Evolutionary conservation across 2,329 filamentous ascomycete species (phyloP).

Genomic region (Macroventuria anomochaeta): DNA sequence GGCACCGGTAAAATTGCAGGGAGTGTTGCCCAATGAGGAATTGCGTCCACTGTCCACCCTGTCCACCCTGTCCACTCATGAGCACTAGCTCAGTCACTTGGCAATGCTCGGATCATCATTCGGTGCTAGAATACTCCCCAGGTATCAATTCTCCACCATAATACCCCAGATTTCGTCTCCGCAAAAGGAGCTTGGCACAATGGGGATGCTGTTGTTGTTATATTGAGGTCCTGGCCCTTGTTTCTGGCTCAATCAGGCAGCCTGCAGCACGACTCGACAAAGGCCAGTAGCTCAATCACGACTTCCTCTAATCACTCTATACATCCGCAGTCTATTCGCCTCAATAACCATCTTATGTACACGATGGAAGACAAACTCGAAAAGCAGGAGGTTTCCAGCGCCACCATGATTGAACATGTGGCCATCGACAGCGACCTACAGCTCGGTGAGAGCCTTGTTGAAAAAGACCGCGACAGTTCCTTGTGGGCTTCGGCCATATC

Average conservation of each 20-base stretch:
- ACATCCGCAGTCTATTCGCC: neutral
- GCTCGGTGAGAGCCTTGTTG: constrained; percentile 7
- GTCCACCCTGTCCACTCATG: neutral
- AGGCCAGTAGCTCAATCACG: neutral
- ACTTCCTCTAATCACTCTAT: neutral
- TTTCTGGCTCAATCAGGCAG: neutral
- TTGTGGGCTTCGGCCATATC: constrained; percentile 12
- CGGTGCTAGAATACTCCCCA: neutral
- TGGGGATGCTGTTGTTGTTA: neutral
- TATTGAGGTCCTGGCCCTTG: neutral
- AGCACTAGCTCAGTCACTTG: neutral
- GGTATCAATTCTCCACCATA: neutral
- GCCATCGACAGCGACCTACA: constrained; percentile 3
- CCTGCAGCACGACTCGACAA: neutral
- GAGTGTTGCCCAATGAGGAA: no score
- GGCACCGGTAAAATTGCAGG: no score
- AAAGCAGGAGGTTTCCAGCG: constrained; percentile 1
- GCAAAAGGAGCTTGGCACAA: neutral
- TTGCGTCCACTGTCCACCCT: neutral
- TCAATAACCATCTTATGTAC: neutral
- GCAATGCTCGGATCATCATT: neutral
- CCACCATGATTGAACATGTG: constrained; percentile 12
- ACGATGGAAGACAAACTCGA: constrained; percentile 1
- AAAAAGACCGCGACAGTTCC: constrained; percentile 9
- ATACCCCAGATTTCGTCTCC: constrained; percentile 8